Base-by-base conservation (phyloP, 495 filamentous ascomycete genomes). In the Talaromyces wortmannii region DNA sequence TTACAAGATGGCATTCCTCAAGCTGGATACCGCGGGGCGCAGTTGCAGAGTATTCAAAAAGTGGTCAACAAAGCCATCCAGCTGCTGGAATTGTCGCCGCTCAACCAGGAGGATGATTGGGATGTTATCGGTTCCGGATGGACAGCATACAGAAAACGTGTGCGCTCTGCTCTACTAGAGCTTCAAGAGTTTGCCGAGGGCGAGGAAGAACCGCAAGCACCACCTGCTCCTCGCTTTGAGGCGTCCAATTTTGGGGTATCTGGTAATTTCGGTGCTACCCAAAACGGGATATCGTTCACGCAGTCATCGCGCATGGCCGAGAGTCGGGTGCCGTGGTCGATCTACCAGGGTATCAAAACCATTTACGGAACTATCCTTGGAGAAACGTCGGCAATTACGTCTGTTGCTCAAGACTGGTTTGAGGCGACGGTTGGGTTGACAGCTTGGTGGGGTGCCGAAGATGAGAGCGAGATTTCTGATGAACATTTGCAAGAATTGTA, bases 371-470 rank as follows among this genome's bases (percentile, higher is more conserved):
- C 91, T 36, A 68, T 94, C 7, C 80, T 90, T 2, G 91, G 92
- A 17, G 78, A 84, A 46, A 68, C 79, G 10, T 71, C 78, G 8
- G 83, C 89, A 11, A 89, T 95, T 57, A 73, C 91, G 36, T 77
- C 79, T 32, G 72, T 78, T 47, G 76, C 90, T 8, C 79, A 88
- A 59, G 90, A 94, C 66, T 97, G 91, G 91, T 78, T 91, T 46
- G 92, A 97, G 68, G 90, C 90, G 0, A 86, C 87, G 2, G 68
- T 95, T 48, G 86, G 83, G 4, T 68, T 95, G 46, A 86, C 90
- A 8, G 83, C 85, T 0, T 96, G 91, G 91, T 95, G 91, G 90
- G 84, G 91, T 65, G 88, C 91, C 36, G 80, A 88, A 13, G 83
- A 85, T 11, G 23, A 17, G n/a, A 32, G 30, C 31, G 13, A 30